Evolutionary conservation across 2,329 filamentous ascomycete species (phyloP), one percentile per base, ranked within the genome.

Genomic region (Colletotrichum sp.): DNA sequence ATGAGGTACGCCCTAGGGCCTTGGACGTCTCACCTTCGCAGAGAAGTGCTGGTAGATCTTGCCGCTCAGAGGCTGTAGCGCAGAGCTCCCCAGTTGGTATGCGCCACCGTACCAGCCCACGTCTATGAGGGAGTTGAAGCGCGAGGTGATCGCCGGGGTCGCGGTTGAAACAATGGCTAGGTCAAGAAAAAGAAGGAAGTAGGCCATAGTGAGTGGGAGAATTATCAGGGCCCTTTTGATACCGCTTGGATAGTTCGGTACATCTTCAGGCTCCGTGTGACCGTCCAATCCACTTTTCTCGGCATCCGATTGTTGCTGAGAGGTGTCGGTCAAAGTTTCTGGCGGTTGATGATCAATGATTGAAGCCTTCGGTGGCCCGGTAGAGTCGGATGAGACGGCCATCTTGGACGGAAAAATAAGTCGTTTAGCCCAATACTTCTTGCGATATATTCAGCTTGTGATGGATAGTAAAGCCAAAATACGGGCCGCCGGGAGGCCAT

Each of bases 81-180:
- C 83, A 24, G 86, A 83, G 76, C 86, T 88, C 24, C 83, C 80
- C 44, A 87, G 79, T 8, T 83, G 81, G 74, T 85, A 74, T 9
- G 71, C 71, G 15, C 71, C 85, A 26, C 83, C 83, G 75, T 88
- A 88, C 87, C 87, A 89, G 44, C 86, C 87, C 12, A 89, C 83
- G 77, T 89, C 87, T 5, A 80, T 78, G 0, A 88, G 80, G 16
- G 85, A 83, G 59, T 86, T 80, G 79, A 86, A 84, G 28, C 82
- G 79, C 72, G 81, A 82, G 0, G 85, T 86, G 57, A 87, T 87
- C 24, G 75, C 75, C 1, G 85, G 85, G 55, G 84, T 82, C 1
- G 85, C 85, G 12, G 85, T 86, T 6, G 82, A 79, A n/a, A 86
- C 77, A 49, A 86, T 85, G 3, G 84, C 82, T 1, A 79, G 81